Conservation (phyloP, 371 early-diverging fungal species). For the Syncephalastrum racemosum region DNA sequence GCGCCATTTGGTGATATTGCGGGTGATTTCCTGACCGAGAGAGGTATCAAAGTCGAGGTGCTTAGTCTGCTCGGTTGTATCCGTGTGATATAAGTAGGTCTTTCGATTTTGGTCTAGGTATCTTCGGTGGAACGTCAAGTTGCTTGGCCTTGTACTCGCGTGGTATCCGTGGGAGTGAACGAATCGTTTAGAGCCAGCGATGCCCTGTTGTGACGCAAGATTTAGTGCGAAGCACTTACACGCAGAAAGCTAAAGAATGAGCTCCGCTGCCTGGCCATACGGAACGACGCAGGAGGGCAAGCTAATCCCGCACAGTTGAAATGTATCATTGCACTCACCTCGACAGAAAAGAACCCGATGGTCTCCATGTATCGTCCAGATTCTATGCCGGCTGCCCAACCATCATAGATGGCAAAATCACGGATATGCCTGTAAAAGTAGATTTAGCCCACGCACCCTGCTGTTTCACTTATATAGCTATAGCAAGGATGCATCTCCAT, state of each 20-base stretch:
- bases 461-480: neutral
- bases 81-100: conserved; percentile 56
- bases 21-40: conserved; percentile 45
- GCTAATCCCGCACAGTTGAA: too few species aligned
- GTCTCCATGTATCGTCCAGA: conserved; percentile 64
- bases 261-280: neutral
- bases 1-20: conserved; percentile 40
- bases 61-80: conserved; percentile 11
- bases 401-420: conserved; percentile 53
- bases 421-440: conserved; percentile 37
- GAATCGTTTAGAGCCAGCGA: conserved; percentile 16
- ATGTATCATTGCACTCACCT: conserved; percentile 17
- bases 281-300: too few species aligned
- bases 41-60: conserved; percentile 38
- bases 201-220: conserved; percentile 13
- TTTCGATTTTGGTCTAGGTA: conserved; percentile 61
- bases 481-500: conserved; percentile 2
- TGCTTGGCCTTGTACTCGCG: conserved; percentile 18
- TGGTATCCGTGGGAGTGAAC: conserved; percentile 20
- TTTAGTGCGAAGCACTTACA: neutral
- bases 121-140: conserved; percentile 54
- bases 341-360: conserved; percentile 56
- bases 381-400: conserved; percentile 54
- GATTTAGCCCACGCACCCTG: conserved; percentile 2
- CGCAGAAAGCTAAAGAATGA: neutral